Conservation (phyloP, 345 rosid species). For the Adansonia digitata region DNA sequence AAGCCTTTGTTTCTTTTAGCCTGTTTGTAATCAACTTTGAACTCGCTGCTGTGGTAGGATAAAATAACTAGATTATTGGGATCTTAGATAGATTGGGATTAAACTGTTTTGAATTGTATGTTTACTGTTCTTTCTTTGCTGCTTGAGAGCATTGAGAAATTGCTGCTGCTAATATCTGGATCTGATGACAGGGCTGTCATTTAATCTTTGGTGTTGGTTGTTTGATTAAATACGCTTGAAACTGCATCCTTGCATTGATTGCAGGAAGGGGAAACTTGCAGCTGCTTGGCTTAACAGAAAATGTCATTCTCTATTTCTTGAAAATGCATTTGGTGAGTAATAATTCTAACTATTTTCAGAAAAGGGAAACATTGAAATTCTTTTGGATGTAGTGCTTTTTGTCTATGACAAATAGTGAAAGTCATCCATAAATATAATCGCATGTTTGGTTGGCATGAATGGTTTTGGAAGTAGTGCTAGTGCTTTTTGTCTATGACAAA, state of each 20-base stretch:
- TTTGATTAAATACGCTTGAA: neutral
- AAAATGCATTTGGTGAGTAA: too few relatives aligned
- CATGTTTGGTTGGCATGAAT: too few relatives aligned
- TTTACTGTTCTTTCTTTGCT: neutral
- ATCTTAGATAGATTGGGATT: neutral
- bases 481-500: too few relatives aligned
- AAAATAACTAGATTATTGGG: neutral
- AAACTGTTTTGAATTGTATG: neutral
- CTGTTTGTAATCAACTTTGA: neutral
- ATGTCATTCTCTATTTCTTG: too few relatives aligned
- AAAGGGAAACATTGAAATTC: neutral
- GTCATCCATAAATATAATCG: too few relatives aligned
- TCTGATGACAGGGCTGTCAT: too few relatives aligned
- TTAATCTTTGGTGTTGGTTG: neutral
- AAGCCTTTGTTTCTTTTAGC: conserved; percentile 2
- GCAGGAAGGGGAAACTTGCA: neutral
- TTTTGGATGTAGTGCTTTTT: too few relatives aligned
- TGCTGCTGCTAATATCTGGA: neutral
- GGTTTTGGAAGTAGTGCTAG: too few relatives aligned
- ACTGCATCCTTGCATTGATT: neutral
- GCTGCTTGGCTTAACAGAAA: neutral
- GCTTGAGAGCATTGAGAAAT: neutral
- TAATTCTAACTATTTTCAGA: too few relatives aligned
- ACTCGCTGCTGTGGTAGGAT: conserved; percentile 4
- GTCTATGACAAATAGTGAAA: neutral